Evolutionary conservation across 441 rosid genomes (phyloP), one percentile per base, ranked within the genome.

Genomic region (Populus hybrid): DNA sequence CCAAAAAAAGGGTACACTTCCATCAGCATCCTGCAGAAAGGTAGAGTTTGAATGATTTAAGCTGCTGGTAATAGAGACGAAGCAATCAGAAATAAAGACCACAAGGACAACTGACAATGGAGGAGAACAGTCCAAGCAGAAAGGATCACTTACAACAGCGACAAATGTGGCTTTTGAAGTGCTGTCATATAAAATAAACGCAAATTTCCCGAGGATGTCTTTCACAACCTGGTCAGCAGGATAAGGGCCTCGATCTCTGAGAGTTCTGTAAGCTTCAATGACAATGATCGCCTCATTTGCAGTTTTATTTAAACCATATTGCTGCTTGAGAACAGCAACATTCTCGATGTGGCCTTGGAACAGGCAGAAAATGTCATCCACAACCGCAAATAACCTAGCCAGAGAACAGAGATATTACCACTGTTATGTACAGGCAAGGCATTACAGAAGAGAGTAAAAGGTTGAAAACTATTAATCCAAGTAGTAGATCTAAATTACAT

Each of bases 271-370:
- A n/a, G 99, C 96, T 85, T 96, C 99, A 11, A 94, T 91, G 76
- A 96, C 84, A 75, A 96, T 89, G 67, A 89, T 90, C 80, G 87
- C 99, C 85, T 94, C 99, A 12, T 95, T 94, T 50, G 96, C 94
- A 3, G 96, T 83, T 84, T 96, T 96, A 83, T 79, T 91, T 46
- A 96, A 80, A 74, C 98, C 99, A 82, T 96, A 96, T 73, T 92
- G 99, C 80, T 96, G 99, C 87, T 91, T 96, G 68, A 94, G 96
- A 69, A 83, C 79, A 28, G 93, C 88, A 81, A 96, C 80, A 82
- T 96, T 96, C 81, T 91, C 94, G 77, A 96, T 88, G 84, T 94
- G 93, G 75, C 99, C 99, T 90, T 92, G 94, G 88, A 96, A 91
- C 85, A 94, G 70, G 82, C 99, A 96, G 94, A 94, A 96, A 78